Percentiles rank a stretch among this genome's conserved stretches.
Evolutionary conservation across 768 basidiomycete genomes (phyloP).

Genomic region (Floccularia luteovirens): DNA sequence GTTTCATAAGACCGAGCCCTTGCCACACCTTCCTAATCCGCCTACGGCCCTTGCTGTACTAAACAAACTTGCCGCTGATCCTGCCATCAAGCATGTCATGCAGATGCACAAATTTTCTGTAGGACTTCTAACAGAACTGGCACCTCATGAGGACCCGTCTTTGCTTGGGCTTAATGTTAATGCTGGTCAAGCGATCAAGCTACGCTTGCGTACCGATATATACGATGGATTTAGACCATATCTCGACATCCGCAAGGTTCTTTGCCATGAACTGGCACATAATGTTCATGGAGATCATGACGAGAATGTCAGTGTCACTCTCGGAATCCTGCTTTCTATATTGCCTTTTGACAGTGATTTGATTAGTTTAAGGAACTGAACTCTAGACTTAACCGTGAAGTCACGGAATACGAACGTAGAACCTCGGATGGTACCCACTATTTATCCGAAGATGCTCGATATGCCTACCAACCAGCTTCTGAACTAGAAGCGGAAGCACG

Average conservation of each 20-base stretch:
- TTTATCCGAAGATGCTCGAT: slow-evolving; percentile 27
- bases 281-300: slow-evolving; percentile 71
- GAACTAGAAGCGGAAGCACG: slow-evolving; percentile 51
- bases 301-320: slow-evolving; percentile 47
- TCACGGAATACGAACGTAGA: slow-evolving; percentile 57
- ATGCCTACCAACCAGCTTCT: slow-evolving; percentile 45
- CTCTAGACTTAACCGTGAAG: slow-evolving; percentile 66
- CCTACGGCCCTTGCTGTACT: slow-evolving; percentile 46
- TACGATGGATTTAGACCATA: slow-evolving; percentile 73
- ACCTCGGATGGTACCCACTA: slow-evolving; percentile 45
- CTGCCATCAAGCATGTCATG: slow-evolving; percentile 68
- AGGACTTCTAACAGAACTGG: slow-evolving; percentile 66
- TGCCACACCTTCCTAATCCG: slow-evolving; percentile 60
- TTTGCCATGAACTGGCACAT: slow-evolving; percentile 75
- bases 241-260: slow-evolving; percentile 52
- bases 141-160: slow-evolving; percentile 67
- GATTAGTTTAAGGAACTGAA: slow-evolving; percentile 72
- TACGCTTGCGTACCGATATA: slow-evolving; percentile 59
- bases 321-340: background rate
- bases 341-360: background rate
- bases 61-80: slow-evolving; percentile 55
- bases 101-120: slow-evolving; percentile 61
- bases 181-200: slow-evolving; percentile 53
- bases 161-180: slow-evolving; percentile 65
- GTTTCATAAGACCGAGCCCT: slow-evolving; percentile 59